Conservation (phyloP, 148 eudicot genomes). For the Polygonum aviculare region DNA sequence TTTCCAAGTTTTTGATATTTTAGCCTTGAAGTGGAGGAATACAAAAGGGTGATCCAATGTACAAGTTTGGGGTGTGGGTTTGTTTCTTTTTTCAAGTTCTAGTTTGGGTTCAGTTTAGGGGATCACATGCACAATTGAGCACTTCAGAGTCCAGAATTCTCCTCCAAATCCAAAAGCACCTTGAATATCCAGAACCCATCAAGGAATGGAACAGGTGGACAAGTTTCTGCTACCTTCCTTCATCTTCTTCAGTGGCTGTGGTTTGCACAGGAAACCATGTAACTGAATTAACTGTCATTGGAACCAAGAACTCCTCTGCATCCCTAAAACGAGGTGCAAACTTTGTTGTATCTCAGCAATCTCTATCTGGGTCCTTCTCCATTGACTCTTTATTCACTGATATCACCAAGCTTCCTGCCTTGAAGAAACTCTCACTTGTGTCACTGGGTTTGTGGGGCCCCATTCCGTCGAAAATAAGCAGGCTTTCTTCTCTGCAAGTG, state of each 20-base stretch:
- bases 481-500: conserved; percentile 44
- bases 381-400: conserved; percentile 65
- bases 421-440: conserved; percentile 45
- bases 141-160: conserved; percentile 46
- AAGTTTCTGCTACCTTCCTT: conserved; percentile 52
- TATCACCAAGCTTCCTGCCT: conserved; percentile 51
- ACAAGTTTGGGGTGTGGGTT: conserved; percentile 17
- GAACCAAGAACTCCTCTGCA: conserved; percentile 44
- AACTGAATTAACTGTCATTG: conserved; percentile 64
- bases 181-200: conserved; percentile 58
- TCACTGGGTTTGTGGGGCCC: conserved; percentile 89
- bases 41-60: conserved; percentile 19
- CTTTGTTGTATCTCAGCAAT: conserved; percentile 22
- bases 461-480: conserved; percentile 46
- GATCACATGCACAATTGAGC: conserved; percentile 39
- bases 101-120: conserved; percentile 21
- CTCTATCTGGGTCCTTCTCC: conserved; percentile 47
- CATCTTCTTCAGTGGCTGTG: conserved; percentile 30
- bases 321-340: conserved; percentile 12
- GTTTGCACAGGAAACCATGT: conserved; percentile 60
- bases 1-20: too few relatives aligned
- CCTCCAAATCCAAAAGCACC: conserved; percentile 48
- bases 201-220: conserved; percentile 65
- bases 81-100: conserved; percentile 22
- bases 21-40: too few relatives aligned